Base-by-base conservation (phyloP, 139 green algal genomes). In the Micractinium conductrix region DNA sequence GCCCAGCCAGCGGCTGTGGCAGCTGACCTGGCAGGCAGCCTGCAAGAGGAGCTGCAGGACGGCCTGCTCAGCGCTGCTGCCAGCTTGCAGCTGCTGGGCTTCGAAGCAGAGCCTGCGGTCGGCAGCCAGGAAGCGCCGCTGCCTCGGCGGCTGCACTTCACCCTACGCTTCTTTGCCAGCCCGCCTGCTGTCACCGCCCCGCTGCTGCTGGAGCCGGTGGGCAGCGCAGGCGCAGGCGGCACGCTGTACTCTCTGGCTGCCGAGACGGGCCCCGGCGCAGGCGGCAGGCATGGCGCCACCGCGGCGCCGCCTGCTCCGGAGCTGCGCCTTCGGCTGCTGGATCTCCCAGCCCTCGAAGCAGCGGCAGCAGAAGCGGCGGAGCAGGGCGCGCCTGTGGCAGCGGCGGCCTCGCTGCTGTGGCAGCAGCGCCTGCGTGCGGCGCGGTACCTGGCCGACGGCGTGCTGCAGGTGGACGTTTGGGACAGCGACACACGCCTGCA, bases 381-480 rank as follows among this genome's bases (percentile, higher is more conserved):
- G 9, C 67, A 84, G 65, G 79, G 79, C 5, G 19, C 63, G 33
- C 42, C n/a, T 9, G 24, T 28, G 26, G 65, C 33, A 0, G 67
- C 45, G 4, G 45, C 45, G 5, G 45, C 33, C 35, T 33, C 44
- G 45, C n/a, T 78, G 65, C 33, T 40, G 22, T 44, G 79, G 44
- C 79, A 84, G 79, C 79, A 68, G 33, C 79, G 67, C 40, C 44
- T 84, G 65, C 44, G 79, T 0, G 65, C 33, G 35, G 79, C 79
- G 4, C 65, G 48, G 5, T 78, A 78, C 22, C 44, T 84, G 67
- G 67, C 79, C 10, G 33, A 84, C 35, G 14, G 65, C 22, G 35
- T 44, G 44, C 79, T 84, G 79, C 79, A 84, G 48, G 65, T 84
- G 19, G 79, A 84, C 45, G 79, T 84, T 4, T 84, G 79, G 79